These are phyloP conservation scores for Capsicum chinense DNA, from an alignment of 257 asterid species.

Conservation along the genomic window DNA sequence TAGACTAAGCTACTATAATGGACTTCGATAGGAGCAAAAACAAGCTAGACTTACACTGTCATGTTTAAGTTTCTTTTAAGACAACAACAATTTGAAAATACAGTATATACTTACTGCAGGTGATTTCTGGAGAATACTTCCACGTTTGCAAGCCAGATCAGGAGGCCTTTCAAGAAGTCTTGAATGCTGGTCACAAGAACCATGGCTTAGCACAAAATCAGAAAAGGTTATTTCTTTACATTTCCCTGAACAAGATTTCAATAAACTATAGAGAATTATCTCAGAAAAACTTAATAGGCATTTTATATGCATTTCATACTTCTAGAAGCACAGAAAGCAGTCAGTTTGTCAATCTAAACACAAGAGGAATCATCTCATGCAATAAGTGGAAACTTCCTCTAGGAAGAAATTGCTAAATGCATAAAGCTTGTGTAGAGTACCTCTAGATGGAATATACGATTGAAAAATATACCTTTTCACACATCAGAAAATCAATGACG, in stretches of 20 bases:
- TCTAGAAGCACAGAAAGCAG: not conserved
- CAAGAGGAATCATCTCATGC: slow-evolving; percentile 7
- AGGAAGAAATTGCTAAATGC: not conserved
- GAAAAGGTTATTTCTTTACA: slow-evolving; percentile 10
- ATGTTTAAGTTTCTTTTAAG: not conserved
- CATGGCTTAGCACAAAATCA: slow-evolving; percentile 11
- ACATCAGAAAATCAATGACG: slow-evolving; percentile 65
- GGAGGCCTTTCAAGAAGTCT: slow-evolving; percentile 93
- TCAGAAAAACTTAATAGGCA: slow-evolving; percentile 8
- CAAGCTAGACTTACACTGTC: not conserved
- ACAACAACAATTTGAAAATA: slow-evolving; percentile 3
- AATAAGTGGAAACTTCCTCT: slow-evolving; percentile 22
- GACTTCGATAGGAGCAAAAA: slow-evolving; percentile 18
- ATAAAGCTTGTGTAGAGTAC: slow-evolving; percentile 2
- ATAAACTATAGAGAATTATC: slow-evolving; percentile 2
- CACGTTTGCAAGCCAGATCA: slow-evolving; percentile 82
- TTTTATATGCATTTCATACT: not conserved
- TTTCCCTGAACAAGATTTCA: not conserved
- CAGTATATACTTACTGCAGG: slow-evolving; percentile 63
- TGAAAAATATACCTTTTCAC: slow-evolving; percentile 65
- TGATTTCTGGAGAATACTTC: slow-evolving; percentile 71
- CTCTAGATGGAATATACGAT: not conserved
- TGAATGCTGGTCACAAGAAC: slow-evolving; percentile 62
- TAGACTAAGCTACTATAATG: slow-evolving; percentile 9
- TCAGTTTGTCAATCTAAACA: not conserved